A percentile compares a stretch with the other conserved stretches of the same genome.
Conservation (phyloP, 2,329 filamentous ascomycete genomes). For the Corynespora cassiicola region DNA sequence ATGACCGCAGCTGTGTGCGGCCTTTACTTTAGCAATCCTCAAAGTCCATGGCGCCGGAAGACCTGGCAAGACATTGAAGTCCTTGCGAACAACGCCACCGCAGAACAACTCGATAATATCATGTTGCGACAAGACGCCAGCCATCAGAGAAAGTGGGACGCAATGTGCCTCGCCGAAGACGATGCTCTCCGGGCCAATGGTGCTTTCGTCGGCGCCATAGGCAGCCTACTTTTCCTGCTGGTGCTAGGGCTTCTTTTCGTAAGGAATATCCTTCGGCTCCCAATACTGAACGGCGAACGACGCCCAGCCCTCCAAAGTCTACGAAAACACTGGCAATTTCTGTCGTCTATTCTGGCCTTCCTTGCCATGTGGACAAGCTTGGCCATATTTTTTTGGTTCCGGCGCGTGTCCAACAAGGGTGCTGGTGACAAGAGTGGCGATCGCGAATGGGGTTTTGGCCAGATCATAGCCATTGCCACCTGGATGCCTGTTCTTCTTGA, state of each 20-base stretch:
- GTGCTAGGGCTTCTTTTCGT: slow-evolving; percentile 2
- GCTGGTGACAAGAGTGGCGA: slow-evolving; percentile 10
- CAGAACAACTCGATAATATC: not conserved
- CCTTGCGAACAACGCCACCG: not conserved
- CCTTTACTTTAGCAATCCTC: slow-evolving; percentile 2
- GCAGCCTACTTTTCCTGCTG: not conserved
- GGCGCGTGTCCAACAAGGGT: slow-evolving; percentile 1
- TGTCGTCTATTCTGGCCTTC: slow-evolving; percentile 2
- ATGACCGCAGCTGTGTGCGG: slow-evolving; percentile 1
- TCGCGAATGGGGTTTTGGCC: slow-evolving; percentile 14
- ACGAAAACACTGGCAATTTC: slow-evolving; percentile 3
- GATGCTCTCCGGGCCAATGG: not conserved
- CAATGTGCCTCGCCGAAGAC: slow-evolving; percentile 1
- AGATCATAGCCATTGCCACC: slow-evolving; percentile 10
- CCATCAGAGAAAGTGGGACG: slow-evolving; percentile 5
- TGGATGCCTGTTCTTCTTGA: slow-evolving; percentile 14
- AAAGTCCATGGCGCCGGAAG: not conserved
- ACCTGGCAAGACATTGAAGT: not conserved
- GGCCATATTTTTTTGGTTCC: slow-evolving; percentile 5
- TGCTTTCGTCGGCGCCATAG: not conserved
- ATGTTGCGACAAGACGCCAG: slow-evolving; percentile 1
- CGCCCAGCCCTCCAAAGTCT: not conserved
- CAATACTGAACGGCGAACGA: slow-evolving; percentile 2
- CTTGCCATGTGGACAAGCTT: slow-evolving; percentile 11
- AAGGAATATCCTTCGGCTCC: slow-evolving; percentile 2